Percentiles rank a stretch among this genome's conserved stretches.
phyloP scores from a whole-genome alignment of 768 basidiomycete genomes.

The Stropharia rugosoannulata region DNA sequence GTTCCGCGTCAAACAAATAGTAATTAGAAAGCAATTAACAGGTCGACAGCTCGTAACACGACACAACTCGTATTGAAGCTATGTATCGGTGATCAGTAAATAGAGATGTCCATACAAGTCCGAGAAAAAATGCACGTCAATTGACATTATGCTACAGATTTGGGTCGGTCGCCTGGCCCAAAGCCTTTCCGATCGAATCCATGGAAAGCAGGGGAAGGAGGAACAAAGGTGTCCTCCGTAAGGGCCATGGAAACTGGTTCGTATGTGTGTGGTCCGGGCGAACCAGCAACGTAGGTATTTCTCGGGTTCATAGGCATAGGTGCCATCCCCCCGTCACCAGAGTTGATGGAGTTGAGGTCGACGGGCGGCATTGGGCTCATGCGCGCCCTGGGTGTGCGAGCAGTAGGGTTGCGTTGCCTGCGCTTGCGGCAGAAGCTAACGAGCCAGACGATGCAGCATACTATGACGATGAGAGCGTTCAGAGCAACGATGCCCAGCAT shows the following conservation, averaged over 20 bases:
- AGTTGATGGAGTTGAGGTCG: background rate
- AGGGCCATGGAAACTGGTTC: slow-evolving; percentile 72
- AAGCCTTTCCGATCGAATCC: slow-evolving; percentile 32
- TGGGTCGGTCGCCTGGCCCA: slow-evolving; percentile 39
- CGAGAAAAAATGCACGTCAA: slow-evolving; percentile 5
- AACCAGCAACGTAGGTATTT: slow-evolving; percentile 39
- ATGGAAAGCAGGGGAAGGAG: slow-evolving; percentile 60
- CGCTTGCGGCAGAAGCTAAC: slow-evolving; percentile 53
- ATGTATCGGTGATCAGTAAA: background rate
- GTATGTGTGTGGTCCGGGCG: slow-evolving; percentile 45
- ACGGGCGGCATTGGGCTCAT: slow-evolving; percentile 28
- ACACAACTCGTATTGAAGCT: slow-evolving; percentile 12
- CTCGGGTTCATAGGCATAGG: slow-evolving; percentile 52
- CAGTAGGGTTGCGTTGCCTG: slow-evolving; percentile 24
- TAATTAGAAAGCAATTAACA: slow-evolving; percentile 15
- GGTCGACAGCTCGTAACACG: slow-evolving; percentile 11
- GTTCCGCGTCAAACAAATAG: background rate
- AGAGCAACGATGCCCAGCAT: slow-evolving; percentile 76
- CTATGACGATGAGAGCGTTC: slow-evolving; percentile 69
- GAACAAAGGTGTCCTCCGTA: slow-evolving; percentile 57
- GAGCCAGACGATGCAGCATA: slow-evolving; percentile 53
- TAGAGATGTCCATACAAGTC: slow-evolving; percentile 14
- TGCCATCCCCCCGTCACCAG: slow-evolving; percentile 25
- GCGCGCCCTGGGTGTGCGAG: slow-evolving; percentile 22
- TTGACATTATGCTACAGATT: slow-evolving; percentile 36